Percentiles rank a stretch among this genome's conserved stretches.
Conservation (phyloP, 805 yeast species). For the Metschnikowia peoriensis region DNA sequence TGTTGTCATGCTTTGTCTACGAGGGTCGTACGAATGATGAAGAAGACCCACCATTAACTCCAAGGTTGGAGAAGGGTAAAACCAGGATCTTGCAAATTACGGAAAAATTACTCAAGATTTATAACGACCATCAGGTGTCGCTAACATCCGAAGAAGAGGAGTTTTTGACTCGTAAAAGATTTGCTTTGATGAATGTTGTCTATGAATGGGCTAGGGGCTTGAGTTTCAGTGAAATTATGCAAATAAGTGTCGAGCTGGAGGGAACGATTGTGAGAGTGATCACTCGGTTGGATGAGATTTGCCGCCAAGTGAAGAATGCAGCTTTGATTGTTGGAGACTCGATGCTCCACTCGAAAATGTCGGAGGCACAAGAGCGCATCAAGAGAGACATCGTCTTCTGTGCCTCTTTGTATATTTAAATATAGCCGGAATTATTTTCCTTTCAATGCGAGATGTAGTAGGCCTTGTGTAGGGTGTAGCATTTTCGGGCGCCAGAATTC, state of each 20-base stretch:
- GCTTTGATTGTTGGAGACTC: slow-evolving; percentile 94
- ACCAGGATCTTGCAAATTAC: slow-evolving; percentile 69
- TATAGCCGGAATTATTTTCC: neutral
- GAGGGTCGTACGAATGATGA: slow-evolving; percentile 73
- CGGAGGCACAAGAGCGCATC: slow-evolving; percentile 88
- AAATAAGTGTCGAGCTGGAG: slow-evolving; percentile 84
- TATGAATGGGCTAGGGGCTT: slow-evolving; percentile 98
- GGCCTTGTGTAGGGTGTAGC: slow-evolving; percentile 23
- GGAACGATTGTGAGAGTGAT: slow-evolving; percentile 97
- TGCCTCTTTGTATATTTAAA: slow-evolving; percentile 81
- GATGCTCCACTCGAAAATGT: slow-evolving; percentile 83
- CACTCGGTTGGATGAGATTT: slow-evolving; percentile 89
- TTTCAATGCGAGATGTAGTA: slow-evolving; percentile 22
- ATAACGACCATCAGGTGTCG: slow-evolving; percentile 64
- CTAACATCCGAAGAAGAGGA: slow-evolving; percentile 82
- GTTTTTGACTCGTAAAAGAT: slow-evolving; percentile 78
- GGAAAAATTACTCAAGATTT: slow-evolving; percentile 57
- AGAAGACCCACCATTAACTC: slow-evolving; percentile 67
- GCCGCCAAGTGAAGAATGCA: slow-evolving; percentile 92
- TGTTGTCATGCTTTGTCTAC: slow-evolving; percentile 87
- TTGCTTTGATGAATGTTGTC: slow-evolving; percentile 88
- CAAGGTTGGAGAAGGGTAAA: slow-evolving; percentile 72
- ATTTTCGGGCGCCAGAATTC: slow-evolving; percentile 17
- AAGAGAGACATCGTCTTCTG: slow-evolving; percentile 97
- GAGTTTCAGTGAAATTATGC: slow-evolving; percentile 90